Conservation (phyloP, 805 yeast species). For the Sugiyamaella floridensis region DNA sequence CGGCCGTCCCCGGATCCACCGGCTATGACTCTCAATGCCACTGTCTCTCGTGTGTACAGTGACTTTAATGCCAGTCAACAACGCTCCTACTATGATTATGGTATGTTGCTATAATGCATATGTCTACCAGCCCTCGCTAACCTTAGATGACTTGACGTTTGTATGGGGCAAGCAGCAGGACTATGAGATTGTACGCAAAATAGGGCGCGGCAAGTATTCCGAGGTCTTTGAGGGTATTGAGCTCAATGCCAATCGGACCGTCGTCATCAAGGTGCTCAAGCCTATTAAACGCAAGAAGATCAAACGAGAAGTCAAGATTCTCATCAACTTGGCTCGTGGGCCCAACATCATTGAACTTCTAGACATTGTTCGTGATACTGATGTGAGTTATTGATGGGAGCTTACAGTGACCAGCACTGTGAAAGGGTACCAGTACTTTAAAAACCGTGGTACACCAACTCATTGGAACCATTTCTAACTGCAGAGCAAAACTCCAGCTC, state of each 20-base stretch:
- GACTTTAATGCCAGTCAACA: conserved; percentile 74
- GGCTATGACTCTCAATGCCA: conserved; percentile 2
- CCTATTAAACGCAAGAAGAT: conserved; percentile 92
- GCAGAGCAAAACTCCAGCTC: conserved; percentile 64
- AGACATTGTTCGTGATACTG: conserved; percentile 84
- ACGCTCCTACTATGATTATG: conserved; percentile 78
- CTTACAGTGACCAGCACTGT: too few species aligned
- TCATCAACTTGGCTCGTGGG: conserved; percentile 79
- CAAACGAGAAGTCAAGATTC: conserved; percentile 79
- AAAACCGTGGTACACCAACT: too few species aligned
- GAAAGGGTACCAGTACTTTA: too few species aligned
- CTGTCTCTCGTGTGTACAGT: conserved; percentile 67
- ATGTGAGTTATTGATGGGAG: conserved; percentile 18
- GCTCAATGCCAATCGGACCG: conserved; percentile 46
- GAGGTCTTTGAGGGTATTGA: conserved; percentile 87
- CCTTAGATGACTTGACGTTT: conserved; percentile 51
- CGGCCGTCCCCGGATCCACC: not conserved
- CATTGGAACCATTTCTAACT: too few species aligned
- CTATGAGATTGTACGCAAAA: conserved; percentile 75
- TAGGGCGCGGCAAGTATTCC: conserved; percentile 90
- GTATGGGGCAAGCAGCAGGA: conserved; percentile 82
- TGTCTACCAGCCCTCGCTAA: not conserved
- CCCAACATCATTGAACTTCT: conserved; percentile 68
- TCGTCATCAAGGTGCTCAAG: conserved; percentile 85
- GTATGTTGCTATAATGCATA: conserved; percentile 12